Conservation (phyloP, 2,329 filamentous ascomycete genomes). For the Hymenoscyphus scutula region DNA sequence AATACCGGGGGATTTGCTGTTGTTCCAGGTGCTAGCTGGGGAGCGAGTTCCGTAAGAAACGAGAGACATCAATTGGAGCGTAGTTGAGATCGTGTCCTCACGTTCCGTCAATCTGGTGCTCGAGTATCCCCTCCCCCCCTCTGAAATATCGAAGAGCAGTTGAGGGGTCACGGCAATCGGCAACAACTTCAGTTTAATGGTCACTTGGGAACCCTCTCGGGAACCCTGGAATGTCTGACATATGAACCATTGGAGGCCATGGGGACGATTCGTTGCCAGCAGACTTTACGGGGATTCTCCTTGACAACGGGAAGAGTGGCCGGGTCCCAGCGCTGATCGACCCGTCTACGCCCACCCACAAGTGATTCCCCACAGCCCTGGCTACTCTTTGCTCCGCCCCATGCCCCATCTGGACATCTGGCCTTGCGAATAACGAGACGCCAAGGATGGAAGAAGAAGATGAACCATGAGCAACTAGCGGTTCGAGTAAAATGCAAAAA, state of each 20-base stretch:
- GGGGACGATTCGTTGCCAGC: background rate
- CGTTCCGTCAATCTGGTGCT: background rate
- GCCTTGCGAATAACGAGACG: background rate
- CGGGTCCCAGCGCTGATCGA: constrained; percentile 7
- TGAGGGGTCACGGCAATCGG: background rate
- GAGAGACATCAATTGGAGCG: background rate
- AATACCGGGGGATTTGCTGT: constrained; percentile 1
- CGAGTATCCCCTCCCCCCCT: background rate
- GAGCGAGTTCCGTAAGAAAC: background rate
- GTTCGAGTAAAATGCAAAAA: background rate
- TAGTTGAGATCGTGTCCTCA: background rate
- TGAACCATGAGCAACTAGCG: background rate
- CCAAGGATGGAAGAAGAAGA: constrained; percentile 2
- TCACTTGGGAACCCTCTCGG: background rate
- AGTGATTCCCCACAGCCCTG: background rate
- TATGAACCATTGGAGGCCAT: background rate
- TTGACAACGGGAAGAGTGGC: background rate
- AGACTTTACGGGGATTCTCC: constrained; percentile 1
- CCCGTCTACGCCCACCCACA: background rate
- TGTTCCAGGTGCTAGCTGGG: background rate
- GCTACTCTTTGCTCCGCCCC: background rate
- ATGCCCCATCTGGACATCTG: background rate
- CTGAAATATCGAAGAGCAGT: background rate
- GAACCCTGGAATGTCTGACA: background rate
- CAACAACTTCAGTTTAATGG: background rate